Percentiles rank a stretch among this genome's conserved stretches.
These are phyloP conservation scores for Actinomortierella wolfii DNA, from an alignment of 371 early-diverging fungal genomes.

Conservation along the genomic window DNA sequence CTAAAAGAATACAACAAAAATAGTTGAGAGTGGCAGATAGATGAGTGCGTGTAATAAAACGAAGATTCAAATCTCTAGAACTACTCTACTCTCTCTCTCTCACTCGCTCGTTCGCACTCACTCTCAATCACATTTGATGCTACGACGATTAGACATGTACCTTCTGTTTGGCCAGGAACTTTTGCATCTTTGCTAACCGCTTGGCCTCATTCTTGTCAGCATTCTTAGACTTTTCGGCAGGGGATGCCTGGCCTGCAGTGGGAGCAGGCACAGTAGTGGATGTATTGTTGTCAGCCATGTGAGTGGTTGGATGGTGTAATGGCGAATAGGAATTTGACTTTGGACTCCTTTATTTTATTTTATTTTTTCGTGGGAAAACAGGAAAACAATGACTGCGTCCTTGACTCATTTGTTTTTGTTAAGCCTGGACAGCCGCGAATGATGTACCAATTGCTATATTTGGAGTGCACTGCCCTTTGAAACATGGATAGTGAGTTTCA, in stretches of 20 bases:
- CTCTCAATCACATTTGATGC: constrained; percentile 1
- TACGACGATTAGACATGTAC: constrained; percentile 58
- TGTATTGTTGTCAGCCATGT: constrained; percentile 41
- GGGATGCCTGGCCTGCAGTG: constrained; percentile 45
- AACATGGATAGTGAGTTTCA: no score
- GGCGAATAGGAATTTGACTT: no score
- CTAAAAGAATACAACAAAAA: constrained; percentile 1
- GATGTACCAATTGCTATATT: background rate
- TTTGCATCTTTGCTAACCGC: constrained; percentile 90
- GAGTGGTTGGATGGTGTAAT: no score
- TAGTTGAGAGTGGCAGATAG: background rate
- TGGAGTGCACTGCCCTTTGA: no score
- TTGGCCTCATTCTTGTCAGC: constrained; percentile 91
- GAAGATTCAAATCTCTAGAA: no score
- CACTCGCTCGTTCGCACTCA: no score
- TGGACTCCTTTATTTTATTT: no score
- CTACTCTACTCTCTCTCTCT: no score
- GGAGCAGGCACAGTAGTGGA: constrained; percentile 27
- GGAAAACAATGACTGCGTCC: background rate
- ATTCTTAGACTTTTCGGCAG: constrained; percentile 69
- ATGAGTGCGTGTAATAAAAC: background rate
- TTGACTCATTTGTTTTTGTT: background rate
- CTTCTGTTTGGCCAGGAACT: constrained; percentile 92
- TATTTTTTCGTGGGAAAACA: no score
- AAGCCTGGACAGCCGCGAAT: background rate